phyloP scores from a whole-genome alignment of 2,329 filamentous ascomycete species.

The Talaromyces sp. region DNA sequence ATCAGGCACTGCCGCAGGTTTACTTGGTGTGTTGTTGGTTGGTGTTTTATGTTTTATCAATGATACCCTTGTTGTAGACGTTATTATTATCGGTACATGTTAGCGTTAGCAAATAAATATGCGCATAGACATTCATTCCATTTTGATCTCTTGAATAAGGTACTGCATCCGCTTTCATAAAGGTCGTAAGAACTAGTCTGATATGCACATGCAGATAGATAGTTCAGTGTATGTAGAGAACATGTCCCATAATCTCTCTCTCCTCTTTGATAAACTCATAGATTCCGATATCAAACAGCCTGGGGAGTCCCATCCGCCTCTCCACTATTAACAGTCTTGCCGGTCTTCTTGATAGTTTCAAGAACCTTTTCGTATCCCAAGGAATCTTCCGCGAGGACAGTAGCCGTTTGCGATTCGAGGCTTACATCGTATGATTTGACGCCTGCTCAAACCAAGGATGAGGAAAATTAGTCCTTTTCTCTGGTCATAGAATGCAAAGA shows the following conservation, averaged over 20 bases:
- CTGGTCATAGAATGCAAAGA: too few species aligned
- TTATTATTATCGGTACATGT: not conserved
- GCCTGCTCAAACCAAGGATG: slow-evolving; percentile 47
- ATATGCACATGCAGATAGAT: not conserved
- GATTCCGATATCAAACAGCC: slow-evolving; percentile 28
- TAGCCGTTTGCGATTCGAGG: slow-evolving; percentile 78
- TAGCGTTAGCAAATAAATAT: not conserved
- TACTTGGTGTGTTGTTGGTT: not conserved
- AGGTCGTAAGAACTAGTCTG: not conserved
- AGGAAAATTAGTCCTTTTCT: not conserved
- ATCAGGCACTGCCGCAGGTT: not conserved
- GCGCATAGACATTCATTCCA: not conserved
- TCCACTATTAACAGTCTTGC: slow-evolving; percentile 76
- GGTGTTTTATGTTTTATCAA: slow-evolving; percentile 1
- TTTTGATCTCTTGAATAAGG: not conserved
- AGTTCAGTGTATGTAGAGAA: not conserved
- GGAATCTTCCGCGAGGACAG: slow-evolving; percentile 63
- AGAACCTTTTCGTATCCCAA: slow-evolving; percentile 77
- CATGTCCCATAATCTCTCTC: too few species aligned
- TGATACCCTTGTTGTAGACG: slow-evolving; percentile 9
- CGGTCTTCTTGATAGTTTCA: slow-evolving; percentile 87
- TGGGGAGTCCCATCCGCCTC: slow-evolving; percentile 41
- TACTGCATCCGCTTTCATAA: not conserved
- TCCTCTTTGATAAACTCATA: not conserved
- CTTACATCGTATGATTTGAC: slow-evolving; percentile 82